Percentiles rank a stretch among this genome's conserved stretches.
These are phyloP conservation scores for Phylloporus sp. DNA, from an alignment of 1,284 basidiomycete species.

Conservation along the genomic window DNA sequence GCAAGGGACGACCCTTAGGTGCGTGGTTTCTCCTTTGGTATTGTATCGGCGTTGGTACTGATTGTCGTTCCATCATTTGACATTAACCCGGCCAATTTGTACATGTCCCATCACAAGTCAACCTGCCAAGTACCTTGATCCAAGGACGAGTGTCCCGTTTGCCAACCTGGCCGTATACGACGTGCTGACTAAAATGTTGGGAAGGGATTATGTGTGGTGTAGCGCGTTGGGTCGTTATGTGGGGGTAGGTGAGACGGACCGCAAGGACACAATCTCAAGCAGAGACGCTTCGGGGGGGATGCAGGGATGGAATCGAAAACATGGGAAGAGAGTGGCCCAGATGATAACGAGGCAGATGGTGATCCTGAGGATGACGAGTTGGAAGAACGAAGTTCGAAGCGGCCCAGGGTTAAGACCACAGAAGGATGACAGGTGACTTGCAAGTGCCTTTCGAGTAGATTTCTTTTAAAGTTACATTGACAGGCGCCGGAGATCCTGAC, in stretches of 20 bases:
- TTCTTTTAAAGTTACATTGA: too few species aligned
- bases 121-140: constrained; percentile 75
- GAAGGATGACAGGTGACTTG: constrained; percentile 11
- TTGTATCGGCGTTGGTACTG: too few species aligned
- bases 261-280: background rate
- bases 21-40: constrained; percentile 31
- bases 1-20: constrained; percentile 70
- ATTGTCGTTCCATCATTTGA: background rate
- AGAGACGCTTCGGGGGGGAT: background rate
- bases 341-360: background rate
- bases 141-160: constrained; percentile 79
- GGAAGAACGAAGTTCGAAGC: constrained; percentile 25
- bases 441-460: background rate
- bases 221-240: constrained; percentile 65
- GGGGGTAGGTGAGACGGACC: constrained; percentile 4
- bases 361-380: background rate
- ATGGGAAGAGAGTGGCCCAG: background rate
- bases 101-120: constrained; percentile 72
- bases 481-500: too few species aligned
- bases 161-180: constrained; percentile 73
- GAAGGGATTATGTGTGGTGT: constrained; percentile 74
- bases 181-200: constrained; percentile 63
- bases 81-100: constrained; percentile 60
- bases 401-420: constrained; percentile 18
- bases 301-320: background rate